These are phyloP conservation scores for Nitzschia sp. DNA, from an alignment of 108 stramenopile genomes.

Conservation along the genomic window DNA sequence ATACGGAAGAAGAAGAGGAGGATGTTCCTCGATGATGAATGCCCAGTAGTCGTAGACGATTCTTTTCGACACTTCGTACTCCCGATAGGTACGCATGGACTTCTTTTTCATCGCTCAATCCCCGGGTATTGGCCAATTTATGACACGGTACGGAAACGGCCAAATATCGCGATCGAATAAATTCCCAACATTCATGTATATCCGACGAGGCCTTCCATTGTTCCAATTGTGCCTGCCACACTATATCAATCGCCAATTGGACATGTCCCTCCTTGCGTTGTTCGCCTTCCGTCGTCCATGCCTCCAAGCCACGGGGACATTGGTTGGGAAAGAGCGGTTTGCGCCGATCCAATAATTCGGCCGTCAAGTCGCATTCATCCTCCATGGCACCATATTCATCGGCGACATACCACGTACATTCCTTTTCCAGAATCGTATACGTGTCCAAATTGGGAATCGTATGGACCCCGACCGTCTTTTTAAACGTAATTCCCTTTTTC, in stretches of 20 bases:
- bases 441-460: conserved; percentile 23
- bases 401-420: conserved; percentile 19
- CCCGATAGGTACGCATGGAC: conserved; percentile 20
- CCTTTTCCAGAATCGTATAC: conserved; percentile 21
- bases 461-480: conserved; percentile 28
- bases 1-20: too few relatives aligned
- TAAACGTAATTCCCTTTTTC: conserved; percentile 26
- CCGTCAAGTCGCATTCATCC: conserved; percentile 37
- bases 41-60: conserved; percentile 10
- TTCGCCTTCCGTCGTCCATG: conserved; percentile 38
- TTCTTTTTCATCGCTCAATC: conserved; percentile 16
- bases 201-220: conserved; percentile 15
- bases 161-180: conserved; percentile 16
- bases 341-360: conserved; percentile 16
- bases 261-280: conserved; percentile 30
- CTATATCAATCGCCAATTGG: conserved; percentile 28
- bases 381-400: conserved; percentile 37
- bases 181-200: conserved; percentile 33
- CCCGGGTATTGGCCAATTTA: conserved; percentile 9
- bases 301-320: conserved; percentile 32
- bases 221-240: conserved; percentile 41
- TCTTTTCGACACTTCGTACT: conserved; percentile 14
- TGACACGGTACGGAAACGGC: conserved; percentile 3
- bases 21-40: neutral
- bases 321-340: conserved; percentile 10